Conservation (phyloP, 768 basidiomycete genomes). For the Saitozyma sp. region DNA sequence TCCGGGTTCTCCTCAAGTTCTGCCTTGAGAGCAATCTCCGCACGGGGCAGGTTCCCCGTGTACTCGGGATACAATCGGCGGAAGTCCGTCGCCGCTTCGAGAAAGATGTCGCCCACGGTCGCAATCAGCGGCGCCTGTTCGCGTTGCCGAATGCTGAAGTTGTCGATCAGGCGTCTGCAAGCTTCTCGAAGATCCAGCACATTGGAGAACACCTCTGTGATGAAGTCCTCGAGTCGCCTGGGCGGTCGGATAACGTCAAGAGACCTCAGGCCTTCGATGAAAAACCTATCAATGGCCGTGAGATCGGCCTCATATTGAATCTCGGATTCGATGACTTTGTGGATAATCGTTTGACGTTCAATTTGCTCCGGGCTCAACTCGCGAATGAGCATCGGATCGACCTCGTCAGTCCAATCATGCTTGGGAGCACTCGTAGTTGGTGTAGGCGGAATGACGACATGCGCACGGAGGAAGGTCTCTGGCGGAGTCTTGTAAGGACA, state of each 20-base stretch:
- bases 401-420: slow-evolving; percentile 74
- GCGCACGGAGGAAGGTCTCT: slow-evolving; percentile 22
- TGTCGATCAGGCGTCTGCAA: slow-evolving; percentile 77
- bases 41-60: slow-evolving; percentile 67
- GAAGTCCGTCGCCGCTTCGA: slow-evolving; percentile 84
- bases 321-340: slow-evolving; percentile 83
- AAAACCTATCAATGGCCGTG: slow-evolving; percentile 80
- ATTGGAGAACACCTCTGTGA: slow-evolving; percentile 90
- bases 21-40: slow-evolving; percentile 82
- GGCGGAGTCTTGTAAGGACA: slow-evolving; percentile 57
- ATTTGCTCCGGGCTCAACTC: slow-evolving; percentile 75
- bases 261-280: slow-evolving; percentile 69
- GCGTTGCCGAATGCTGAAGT: slow-evolving; percentile 80
- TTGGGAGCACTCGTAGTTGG: slow-evolving; percentile 7
- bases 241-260: slow-evolving; percentile 68
- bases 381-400: slow-evolving; percentile 69
- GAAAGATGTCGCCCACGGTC: slow-evolving; percentile 83
- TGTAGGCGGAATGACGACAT: not conserved
- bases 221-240: slow-evolving; percentile 77
- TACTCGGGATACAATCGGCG: slow-evolving; percentile 81
- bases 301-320: slow-evolving; percentile 87
- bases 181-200: slow-evolving; percentile 90
- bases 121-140: slow-evolving; percentile 82
- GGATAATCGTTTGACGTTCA: slow-evolving; percentile 76
- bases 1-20: slow-evolving; percentile 78